A percentile compares a stretch with the other conserved stretches of the same genome.
These are phyloP conservation scores for Atkinsonella texensis DNA, from an alignment of 2,329 filamentous ascomycete species.

Conservation along the genomic window DNA sequence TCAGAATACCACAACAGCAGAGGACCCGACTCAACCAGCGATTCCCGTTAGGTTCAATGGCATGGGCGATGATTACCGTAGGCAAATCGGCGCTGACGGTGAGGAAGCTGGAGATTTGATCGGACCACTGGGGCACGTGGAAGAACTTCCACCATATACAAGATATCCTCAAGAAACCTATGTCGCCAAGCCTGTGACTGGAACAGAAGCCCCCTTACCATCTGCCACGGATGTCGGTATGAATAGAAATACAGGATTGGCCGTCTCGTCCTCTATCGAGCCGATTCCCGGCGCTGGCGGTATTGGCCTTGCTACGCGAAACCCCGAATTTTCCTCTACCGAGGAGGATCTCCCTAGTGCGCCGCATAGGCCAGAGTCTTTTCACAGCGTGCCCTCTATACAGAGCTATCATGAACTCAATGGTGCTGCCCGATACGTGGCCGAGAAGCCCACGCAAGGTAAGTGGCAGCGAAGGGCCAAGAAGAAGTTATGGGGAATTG, in stretches of 20 bases:
- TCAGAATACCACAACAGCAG: conserved; percentile 54
- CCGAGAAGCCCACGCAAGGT: conserved; percentile 34
- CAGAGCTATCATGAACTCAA: conserved; percentile 43
- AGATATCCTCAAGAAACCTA: conserved; percentile 69
- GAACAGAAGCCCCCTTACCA: conserved; percentile 10
- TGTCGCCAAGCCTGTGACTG: conserved; percentile 26
- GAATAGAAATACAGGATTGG: not conserved
- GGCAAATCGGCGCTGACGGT: conserved; percentile 64
- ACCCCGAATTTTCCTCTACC: conserved; percentile 49
- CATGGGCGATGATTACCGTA: conserved; percentile 52
- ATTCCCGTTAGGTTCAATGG: conserved; percentile 69
- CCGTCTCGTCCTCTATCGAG: conserved; percentile 1
- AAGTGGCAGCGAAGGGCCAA: conserved; percentile 44
- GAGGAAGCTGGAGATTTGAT: conserved; percentile 83
- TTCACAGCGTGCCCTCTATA: conserved; percentile 32
- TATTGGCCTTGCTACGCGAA: conserved; percentile 46
- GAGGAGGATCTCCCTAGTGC: conserved; percentile 39
- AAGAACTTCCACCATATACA: conserved; percentile 85
- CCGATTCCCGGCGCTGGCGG: conserved; percentile 46
- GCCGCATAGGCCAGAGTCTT: conserved; percentile 29
- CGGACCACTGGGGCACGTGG: conserved; percentile 76
- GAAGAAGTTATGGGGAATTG: conserved; percentile 43
- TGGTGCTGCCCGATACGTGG: conserved; percentile 29
- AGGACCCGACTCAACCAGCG: conserved; percentile 30
- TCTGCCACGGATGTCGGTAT: not conserved